Base-by-base conservation (phyloP, 2,329 filamentous ascomycete species). In the Leptographium flavum region DNA sequence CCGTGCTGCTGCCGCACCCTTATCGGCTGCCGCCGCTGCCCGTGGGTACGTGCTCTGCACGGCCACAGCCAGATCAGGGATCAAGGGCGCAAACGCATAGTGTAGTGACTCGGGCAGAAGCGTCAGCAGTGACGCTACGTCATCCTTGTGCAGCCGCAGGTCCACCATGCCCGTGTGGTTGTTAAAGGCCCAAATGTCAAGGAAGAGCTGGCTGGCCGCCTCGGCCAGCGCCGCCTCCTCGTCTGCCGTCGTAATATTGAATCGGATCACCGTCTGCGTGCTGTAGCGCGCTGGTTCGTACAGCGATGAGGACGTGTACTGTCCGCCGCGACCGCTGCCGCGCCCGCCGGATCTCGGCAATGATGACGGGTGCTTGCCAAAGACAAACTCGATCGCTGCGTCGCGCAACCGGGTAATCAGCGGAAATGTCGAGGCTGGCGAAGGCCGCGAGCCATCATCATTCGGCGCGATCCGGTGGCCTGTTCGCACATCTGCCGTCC, bases 141-240 rank as follows among this genome's bases (percentile, higher is more conserved):
- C 79, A 54, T 86, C 77, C 57, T 83, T 78, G 44, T 81, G 74
- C 42, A 96, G 63, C 36, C 86, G 74, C 44, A 96, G 80, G 59
- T 98, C 92, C 23, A 92, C 84, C 1, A 45, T 47, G 46, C 49
- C 45, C 69, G 83, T 92, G 48, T 85, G 74, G 17, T 79, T 69
- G 6, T 81, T 83, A 53, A 84, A 87, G 21, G 85, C 81, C 92
- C 92, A 98, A 2, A 96, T 75, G 58, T 98, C 92, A 36, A 96
- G 69, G 54, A 92, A 82, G 22, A 95, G 72, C 17, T 78, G 76
- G 49, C 83, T 73, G 1, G 80, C 72, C 3, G 86, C 87, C 46
- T 83, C 74, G n/a, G 79, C 73, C 46, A 94, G 67, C 1, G 81
- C 81, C 30, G 66, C 63, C 47, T 84, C 80, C 57, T 94, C 84